Percentiles rank a stretch among this genome's conserved stretches.
Evolutionary conservation across 306 rosid genomes (phyloP).

Genomic region (Cucurbita argyrosperma): DNA sequence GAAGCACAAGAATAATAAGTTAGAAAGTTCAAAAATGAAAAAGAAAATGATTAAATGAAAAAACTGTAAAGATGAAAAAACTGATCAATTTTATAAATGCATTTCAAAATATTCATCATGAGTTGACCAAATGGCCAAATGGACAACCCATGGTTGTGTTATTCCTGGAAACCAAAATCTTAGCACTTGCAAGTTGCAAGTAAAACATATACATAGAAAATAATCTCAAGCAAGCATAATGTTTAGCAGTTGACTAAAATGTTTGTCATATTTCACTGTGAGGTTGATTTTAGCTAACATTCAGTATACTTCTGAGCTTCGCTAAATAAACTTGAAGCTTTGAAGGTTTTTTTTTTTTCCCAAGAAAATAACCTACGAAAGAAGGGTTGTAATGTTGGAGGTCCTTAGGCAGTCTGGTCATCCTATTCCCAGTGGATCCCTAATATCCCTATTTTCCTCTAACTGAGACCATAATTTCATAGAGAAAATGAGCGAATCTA

Average conservation of each 20-base stretch:
- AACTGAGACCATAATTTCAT: neutral
- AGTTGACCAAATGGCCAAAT: neutral
- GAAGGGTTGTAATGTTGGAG: neutral
- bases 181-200: neutral
- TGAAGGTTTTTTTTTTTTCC: neutral
- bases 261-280: neutral
- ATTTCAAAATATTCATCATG: neutral
- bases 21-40: neutral
- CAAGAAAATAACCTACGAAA: neutral
- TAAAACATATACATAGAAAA: neutral
- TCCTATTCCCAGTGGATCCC: neutral
- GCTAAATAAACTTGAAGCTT: neutral
- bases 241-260: neutral
- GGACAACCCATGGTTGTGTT: neutral
- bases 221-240: neutral
- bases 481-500: neutral
- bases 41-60: neutral
- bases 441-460: neutral
- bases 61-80: neutral
- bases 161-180: neutral
- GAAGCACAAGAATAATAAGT: neutral
- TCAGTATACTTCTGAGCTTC: neutral
- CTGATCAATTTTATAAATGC: neutral
- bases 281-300: neutral
- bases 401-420: neutral